Percentiles rank a stretch among this genome's conserved stretches.
Conservation (phyloP, 1,139 yeast genomes). For the Magnusiomyces magnusii region DNA sequence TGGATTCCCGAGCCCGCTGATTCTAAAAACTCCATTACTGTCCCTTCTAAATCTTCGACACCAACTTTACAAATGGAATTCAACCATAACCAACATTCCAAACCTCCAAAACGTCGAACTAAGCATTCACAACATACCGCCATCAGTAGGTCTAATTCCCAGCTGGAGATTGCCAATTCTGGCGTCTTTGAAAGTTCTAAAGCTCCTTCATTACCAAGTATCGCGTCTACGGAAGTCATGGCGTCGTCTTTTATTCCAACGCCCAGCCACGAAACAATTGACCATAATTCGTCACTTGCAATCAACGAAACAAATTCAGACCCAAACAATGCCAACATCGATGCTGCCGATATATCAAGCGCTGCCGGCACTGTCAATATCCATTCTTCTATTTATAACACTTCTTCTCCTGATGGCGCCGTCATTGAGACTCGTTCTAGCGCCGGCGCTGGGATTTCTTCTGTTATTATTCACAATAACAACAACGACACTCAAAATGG, state of each 20-base stretch:
- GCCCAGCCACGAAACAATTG: background rate
- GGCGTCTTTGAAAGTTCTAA: background rate
- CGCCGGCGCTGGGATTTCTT: background rate
- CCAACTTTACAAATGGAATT: background rate
- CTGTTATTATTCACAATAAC: background rate
- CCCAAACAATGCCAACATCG: background rate
- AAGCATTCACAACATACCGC: background rate
- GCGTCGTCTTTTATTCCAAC: slow-evolving; percentile 4
- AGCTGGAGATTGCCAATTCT: background rate
- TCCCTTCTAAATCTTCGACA: background rate
- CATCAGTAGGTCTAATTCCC: background rate
- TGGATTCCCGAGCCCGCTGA: slow-evolving; percentile 2
- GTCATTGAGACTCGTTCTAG: background rate
- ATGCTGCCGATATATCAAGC: background rate
- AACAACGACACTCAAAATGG: background rate
- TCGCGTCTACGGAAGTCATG: background rate
- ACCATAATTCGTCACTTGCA: background rate
- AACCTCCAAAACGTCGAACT: background rate
- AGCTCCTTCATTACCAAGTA: background rate
- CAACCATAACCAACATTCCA: background rate
- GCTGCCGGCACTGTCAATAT: background rate
- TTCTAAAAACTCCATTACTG: background rate
- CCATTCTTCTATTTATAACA: background rate
- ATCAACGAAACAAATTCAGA: background rate
- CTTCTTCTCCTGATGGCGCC: background rate